phyloP scores from a whole-genome alignment of 1,284 basidiomycete genomes.

The Papiliotrema fonsecae region DNA sequence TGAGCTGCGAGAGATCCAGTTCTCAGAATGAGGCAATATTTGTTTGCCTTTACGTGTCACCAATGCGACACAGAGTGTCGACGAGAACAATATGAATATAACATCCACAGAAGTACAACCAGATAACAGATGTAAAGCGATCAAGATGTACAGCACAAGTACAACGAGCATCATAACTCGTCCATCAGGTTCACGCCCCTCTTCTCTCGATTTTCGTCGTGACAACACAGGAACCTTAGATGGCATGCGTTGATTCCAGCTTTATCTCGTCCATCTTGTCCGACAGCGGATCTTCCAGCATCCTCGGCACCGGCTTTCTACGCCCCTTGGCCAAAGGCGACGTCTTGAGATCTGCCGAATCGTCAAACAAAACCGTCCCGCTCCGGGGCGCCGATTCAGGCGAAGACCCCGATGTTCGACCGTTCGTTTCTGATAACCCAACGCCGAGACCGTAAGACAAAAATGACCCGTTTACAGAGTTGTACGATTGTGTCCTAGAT shows the following conservation, averaged over 20 bases:
- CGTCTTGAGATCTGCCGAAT: not conserved
- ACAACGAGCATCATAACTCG: too few species aligned
- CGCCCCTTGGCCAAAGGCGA: constrained; percentile 2
- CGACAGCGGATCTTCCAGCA: not conserved
- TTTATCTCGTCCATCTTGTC: not conserved
- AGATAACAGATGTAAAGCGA: too few species aligned
- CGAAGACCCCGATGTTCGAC: not conserved
- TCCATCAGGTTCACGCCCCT: too few species aligned
- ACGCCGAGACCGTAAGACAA: constrained; percentile 1
- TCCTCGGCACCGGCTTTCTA: constrained; percentile 4
- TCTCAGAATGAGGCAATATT: too few species aligned
- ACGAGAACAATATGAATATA: too few species aligned
- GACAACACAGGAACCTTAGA: too few species aligned
- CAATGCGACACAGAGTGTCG: too few species aligned
- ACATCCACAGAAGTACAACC: too few species aligned
- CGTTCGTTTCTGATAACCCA: not conserved
- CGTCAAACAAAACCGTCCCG: constrained; percentile 2
- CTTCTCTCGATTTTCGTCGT: too few species aligned
- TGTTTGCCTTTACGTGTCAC: too few species aligned
- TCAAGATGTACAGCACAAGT: too few species aligned
- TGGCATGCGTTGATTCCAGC: not conserved
- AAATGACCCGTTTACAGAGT: not conserved
- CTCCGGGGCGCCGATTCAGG: not conserved
- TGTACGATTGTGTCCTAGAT: not conserved
- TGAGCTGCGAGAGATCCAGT: too few species aligned